phyloP scores from a whole-genome alignment of 305 asterid genomes.

The Fraxinus sp. region DNA sequence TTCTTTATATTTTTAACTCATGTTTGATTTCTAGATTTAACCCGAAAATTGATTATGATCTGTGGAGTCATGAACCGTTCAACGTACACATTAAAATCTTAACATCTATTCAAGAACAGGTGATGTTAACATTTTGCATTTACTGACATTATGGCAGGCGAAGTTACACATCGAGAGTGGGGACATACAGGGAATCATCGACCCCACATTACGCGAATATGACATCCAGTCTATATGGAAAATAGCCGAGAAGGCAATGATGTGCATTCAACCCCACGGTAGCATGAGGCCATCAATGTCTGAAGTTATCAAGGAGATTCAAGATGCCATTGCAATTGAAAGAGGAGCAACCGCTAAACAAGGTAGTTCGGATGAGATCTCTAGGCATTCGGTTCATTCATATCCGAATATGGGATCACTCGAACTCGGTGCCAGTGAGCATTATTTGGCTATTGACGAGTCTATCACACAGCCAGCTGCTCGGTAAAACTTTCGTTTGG shows the following conservation, averaged over 20 bases:
- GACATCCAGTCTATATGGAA: conserved; percentile 98
- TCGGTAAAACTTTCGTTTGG: conserved; percentile 42
- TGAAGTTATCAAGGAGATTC: conserved; percentile 90
- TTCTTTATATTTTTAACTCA: not conserved
- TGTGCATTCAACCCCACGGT: conserved; percentile 98
- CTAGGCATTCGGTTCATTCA: conserved; percentile 74
- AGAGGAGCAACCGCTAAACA: conserved; percentile 62
- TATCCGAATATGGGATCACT: conserved; percentile 59
- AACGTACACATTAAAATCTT: not conserved
- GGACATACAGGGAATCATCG: conserved; percentile 90
- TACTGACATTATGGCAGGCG: conserved; percentile 47
- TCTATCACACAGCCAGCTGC: conserved; percentile 73
- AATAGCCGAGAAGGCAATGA: conserved; percentile 94
- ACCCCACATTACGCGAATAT: conserved; percentile 65
- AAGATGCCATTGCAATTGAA: conserved; percentile 75
- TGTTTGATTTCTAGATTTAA: not conserved
- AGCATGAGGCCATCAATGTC: conserved; percentile 87
- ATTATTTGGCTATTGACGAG: conserved; percentile 69
- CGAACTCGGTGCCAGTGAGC: conserved; percentile 63
- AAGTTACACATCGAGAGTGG: conserved; percentile 90
- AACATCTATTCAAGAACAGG: not conserved
- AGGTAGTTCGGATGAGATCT: conserved; percentile 81
- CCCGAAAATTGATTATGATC: not conserved
- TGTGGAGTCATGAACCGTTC: not conserved
- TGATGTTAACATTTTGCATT: not conserved